Percentiles rank a stretch among this genome's conserved stretches.
Evolutionary conservation across 2,329 filamentous ascomycete species (phyloP).

Genomic region (Neoarthrinium moseri): DNA sequence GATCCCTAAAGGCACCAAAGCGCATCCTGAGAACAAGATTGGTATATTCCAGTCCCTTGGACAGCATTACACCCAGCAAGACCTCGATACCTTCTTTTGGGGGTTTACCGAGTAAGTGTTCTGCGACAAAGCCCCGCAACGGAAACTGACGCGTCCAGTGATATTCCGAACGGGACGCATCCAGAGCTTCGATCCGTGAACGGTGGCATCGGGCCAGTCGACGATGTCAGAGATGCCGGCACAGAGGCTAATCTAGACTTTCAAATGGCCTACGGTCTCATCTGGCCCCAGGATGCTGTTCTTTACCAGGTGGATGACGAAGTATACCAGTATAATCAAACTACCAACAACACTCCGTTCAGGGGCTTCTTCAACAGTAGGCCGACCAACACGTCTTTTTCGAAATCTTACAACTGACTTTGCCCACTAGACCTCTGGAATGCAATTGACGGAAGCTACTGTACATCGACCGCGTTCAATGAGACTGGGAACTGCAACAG

Average conservation of each 20-base stretch:
- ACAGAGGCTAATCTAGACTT: slow-evolving; percentile 48
- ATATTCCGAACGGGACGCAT: slow-evolving; percentile 35
- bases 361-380: slow-evolving; percentile 30
- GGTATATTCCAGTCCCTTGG: slow-evolving; percentile 40
- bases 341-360: slow-evolving; percentile 20
- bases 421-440: slow-evolving; percentile 41
- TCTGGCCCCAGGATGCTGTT: slow-evolving; percentile 48
- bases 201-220: slow-evolving; percentile 29
- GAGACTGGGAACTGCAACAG: slow-evolving; percentile 42
- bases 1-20: slow-evolving; percentile 30
- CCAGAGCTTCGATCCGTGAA: slow-evolving; percentile 34
- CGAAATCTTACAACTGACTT: background rate
- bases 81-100: slow-evolving; percentile 35
- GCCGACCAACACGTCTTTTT: slow-evolving; percentile 1
- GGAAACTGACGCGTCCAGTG: slow-evolving; percentile 14
- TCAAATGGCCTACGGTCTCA: slow-evolving; percentile 44
- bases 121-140: too few species aligned
- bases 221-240: slow-evolving; percentile 25
- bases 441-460: slow-evolving; percentile 53
- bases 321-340: slow-evolving; percentile 31
- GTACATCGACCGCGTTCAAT: slow-evolving; percentile 47
- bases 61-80: slow-evolving; percentile 38
- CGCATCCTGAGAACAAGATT: slow-evolving; percentile 33
- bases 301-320: slow-evolving; percentile 46
- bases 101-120: slow-evolving; percentile 24